phyloP scores from a whole-genome alignment of 192 early-diverging fungal species.

The Entophlyctis luteolus region DNA sequence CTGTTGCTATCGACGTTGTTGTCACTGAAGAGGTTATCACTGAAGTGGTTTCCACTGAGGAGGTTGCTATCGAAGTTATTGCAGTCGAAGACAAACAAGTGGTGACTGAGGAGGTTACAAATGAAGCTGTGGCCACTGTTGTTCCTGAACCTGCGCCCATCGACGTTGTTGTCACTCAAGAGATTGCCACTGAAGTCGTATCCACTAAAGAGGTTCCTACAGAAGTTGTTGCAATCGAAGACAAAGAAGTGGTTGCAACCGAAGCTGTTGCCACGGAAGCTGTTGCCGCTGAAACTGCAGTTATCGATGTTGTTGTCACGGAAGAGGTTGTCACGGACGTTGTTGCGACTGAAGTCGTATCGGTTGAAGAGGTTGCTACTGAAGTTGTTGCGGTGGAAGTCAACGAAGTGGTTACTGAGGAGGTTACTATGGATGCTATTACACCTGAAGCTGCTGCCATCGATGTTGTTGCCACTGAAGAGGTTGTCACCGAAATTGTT shows the following conservation, averaged over 20 bases:
- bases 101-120: background rate
- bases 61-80: background rate
- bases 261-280: background rate
- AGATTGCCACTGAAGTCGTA: background rate
- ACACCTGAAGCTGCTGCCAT: background rate
- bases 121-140: background rate
- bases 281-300: background rate
- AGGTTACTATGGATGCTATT: background rate
- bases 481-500: background rate
- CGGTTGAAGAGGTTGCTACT: background rate
- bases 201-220: background rate
- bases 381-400: background rate
- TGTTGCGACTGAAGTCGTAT: background rate
- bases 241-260: background rate
- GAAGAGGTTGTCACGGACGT: too few relatives aligned
- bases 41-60: background rate
- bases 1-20: background rate
- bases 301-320: too few relatives aligned
- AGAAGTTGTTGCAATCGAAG: background rate
- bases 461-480: background rate
- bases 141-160: background rate
- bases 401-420: background rate
- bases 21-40: background rate
- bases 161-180: background rate
- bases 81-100: background rate